Base-by-base conservation (phyloP, 2,329 filamentous ascomycete genomes). In the Penicillium sp. region DNA sequence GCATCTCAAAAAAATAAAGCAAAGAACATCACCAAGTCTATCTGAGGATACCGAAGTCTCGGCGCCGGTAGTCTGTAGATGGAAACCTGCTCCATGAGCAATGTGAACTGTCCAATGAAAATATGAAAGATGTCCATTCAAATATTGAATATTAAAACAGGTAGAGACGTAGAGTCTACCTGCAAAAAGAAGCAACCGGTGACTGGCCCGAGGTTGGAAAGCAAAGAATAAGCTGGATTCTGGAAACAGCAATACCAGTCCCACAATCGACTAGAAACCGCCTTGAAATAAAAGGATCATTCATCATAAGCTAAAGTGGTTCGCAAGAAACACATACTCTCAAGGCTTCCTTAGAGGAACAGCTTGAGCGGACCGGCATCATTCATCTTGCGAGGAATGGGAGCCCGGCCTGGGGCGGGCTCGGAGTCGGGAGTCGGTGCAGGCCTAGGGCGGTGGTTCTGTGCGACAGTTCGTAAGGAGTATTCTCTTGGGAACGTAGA, bases 371-470 rank as follows among this genome's bases (percentile, higher is more conserved):
- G 42, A 28, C 25, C 13, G 6, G 33, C 33, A 13, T 45, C 34
- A 30, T 45, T 14, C 6, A 22, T 9, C 33, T 38, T 45, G 31
- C 42, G 42, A 4, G 33, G 38, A 13, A 33, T 33, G 2, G 42
- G 33, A 29, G 42, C 33, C 42, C 42, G 39, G 6, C 42, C 42
- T 30, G 42, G 42, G 34, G 42, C 42, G 1, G 27, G 42, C 13
- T 45, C 33, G 2, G 42, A 33, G 12, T 14, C 33, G 9, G 42
- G 33, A 29, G 38, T 33, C 22, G 42, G 33, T 18, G 28, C 16
- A 10, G 12, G 33, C 2, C 2, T 25, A 7, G 27, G n/a, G 4
- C 27, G 33, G 40, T 49, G 39, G 12, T 39, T 39, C 46, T 47
- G n/a, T 16, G 16, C 6, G 12, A 47, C 6, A 19, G 2, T 18